Conservation (phyloP, 129 eudicot genomes). For the Chrysanthemum lavandulifolium region DNA sequence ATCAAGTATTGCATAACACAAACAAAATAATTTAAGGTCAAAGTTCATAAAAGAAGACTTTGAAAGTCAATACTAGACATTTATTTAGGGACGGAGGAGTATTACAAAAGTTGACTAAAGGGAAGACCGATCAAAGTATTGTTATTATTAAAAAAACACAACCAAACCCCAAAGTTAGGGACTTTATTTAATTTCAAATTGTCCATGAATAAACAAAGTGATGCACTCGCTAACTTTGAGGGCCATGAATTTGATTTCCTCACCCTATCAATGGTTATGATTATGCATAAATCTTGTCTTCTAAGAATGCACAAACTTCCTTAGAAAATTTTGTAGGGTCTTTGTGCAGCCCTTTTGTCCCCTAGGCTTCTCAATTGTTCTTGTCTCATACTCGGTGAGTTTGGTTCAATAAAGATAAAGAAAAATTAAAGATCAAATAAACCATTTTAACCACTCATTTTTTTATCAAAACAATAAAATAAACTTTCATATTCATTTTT, state of each 20-base stretch:
- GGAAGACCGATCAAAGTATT: conserved; percentile 14
- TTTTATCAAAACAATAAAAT: too few relatives aligned
- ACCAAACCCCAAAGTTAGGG: conserved; percentile 14
- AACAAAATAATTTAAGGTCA: too few relatives aligned
- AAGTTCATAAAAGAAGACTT: too few relatives aligned
- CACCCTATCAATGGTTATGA: conserved; percentile 14
- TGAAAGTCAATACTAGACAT: too few relatives aligned
- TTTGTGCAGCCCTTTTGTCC: too few relatives aligned
- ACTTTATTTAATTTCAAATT: neutral
- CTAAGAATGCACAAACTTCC: conserved; percentile 12
- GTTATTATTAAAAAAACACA: neutral
- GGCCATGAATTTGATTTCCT: neutral
- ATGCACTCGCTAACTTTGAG: conserved; percentile 18
- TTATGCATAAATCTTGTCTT: conserved; percentile 9
- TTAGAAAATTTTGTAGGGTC: neutral
- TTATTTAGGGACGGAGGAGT: too few relatives aligned
- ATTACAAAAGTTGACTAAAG: conserved; percentile 17
- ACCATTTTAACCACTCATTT: too few relatives aligned
- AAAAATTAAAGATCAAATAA: too few relatives aligned
- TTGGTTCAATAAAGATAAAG: too few relatives aligned
- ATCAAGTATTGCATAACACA: too few relatives aligned
- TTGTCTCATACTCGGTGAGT: too few relatives aligned
- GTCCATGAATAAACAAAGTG: conserved; percentile 21
- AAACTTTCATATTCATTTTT: too few relatives aligned
- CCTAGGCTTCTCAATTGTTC: neutral